Conservation (phyloP, 371 early-diverging fungal genomes). For the Rhizopus microsporus region DNA sequence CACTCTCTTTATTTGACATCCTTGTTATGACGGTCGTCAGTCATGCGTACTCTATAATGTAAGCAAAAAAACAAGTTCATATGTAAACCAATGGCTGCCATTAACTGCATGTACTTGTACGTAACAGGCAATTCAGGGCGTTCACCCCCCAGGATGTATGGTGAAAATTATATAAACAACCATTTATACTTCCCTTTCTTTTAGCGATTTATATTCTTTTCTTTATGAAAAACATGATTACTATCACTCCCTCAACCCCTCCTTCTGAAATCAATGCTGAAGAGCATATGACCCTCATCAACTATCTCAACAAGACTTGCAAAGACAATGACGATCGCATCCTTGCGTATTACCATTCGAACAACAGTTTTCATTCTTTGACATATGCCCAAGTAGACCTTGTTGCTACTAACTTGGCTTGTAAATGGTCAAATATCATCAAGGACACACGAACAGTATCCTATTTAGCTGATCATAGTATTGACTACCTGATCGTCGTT, state of each 20-base stretch:
- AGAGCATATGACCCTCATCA: not conserved
- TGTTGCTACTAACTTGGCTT: slow-evolving; percentile 32
- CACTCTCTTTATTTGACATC: too few relatives aligned
- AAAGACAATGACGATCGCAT: not conserved
- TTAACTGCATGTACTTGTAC: too few relatives aligned
- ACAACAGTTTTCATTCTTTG: slow-evolving; percentile 6
- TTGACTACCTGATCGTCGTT: slow-evolving; percentile 19
- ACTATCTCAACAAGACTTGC: not conserved
- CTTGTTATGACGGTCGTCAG: too few relatives aligned
- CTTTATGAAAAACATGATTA: not conserved
- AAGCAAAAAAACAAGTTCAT: too few relatives aligned
- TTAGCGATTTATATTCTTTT: not conserved
- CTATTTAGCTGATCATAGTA: slow-evolving; percentile 24
- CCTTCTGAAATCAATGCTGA: not conserved
- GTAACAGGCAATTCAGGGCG: too few relatives aligned
- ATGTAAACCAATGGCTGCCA: too few relatives aligned
- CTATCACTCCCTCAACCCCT: not conserved
- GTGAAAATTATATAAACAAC: too few relatives aligned
- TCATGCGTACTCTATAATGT: too few relatives aligned
- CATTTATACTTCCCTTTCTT: too few relatives aligned
- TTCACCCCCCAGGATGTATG: too few relatives aligned
- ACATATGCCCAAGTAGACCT: slow-evolving; percentile 30
- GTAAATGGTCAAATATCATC: slow-evolving; percentile 2
- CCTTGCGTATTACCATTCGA: not conserved
- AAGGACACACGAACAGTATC: slow-evolving; percentile 2